Base-by-base conservation (phyloP, 306 rosid genomes). In the Sicyos baderoa region DNA sequence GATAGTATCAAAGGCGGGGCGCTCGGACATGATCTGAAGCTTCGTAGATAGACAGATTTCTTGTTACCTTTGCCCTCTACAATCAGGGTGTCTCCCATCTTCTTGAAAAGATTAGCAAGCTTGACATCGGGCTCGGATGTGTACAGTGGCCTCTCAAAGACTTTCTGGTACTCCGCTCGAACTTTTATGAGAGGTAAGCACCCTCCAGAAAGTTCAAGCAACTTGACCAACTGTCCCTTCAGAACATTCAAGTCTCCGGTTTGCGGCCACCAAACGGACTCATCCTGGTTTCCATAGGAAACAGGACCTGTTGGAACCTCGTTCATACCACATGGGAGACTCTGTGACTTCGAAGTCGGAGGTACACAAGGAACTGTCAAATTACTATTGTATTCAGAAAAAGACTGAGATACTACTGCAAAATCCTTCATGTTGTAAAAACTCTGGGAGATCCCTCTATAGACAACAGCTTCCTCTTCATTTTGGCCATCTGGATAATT, bases 161-260 rank as follows among this genome's bases (percentile, higher is more conserved):
- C 0, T 79, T 82, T 90, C 72, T 79, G 89, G 76, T 93, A 93
- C 82, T 93, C 99, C 0, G 86, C 78, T 48, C 83, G 90, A 73
- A 90, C 91, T 75, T 88, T 83, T 42, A 56, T 62, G 14, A 90
- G 74, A 29, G 90, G 95, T 77, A 93, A 68, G 82, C 80, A 77
- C 55, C 97, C 99, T 63, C 97, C 99, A 3, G 82, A 86, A 71
- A 79, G 83, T 75, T 90, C 99, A 3, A 93, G 84, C 74, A 93
- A 74, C 82, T 81, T 86, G 45, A 81, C 79, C 74, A 93, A 62
- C 82, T 90, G 99, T 55, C 80, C 79, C 79, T 85, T 90, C 56
- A 93, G 85, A 78, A 92, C 96, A 83, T 90, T 90, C 44, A 90
- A 75, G 86, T 93, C 99, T 62, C 97, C 96, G 21, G 96, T 90